phyloP scores from a whole-genome alignment of 163 green algal species.

The Trebouxia gelatinosa region DNA sequence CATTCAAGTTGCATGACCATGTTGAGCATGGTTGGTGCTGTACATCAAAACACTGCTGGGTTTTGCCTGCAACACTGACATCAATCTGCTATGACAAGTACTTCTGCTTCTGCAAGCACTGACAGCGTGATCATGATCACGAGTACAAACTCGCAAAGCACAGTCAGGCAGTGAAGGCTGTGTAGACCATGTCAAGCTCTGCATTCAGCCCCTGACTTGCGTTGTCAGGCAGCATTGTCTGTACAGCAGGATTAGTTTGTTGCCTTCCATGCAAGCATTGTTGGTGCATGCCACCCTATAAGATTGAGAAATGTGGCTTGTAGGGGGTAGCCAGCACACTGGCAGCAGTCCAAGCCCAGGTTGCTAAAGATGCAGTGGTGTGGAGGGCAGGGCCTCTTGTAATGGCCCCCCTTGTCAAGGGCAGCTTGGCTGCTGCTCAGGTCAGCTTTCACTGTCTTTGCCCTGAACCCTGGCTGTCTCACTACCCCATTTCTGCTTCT shows the following conservation, averaged over 20 bases:
- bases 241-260: neutral
- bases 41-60: too few species aligned
- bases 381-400: conserved; percentile 40
- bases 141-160: neutral
- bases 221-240: neutral
- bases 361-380: conserved; percentile 26
- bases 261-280: neutral
- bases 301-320: neutral
- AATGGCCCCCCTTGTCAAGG: conserved; percentile 30
- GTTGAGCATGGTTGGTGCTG: too few species aligned
- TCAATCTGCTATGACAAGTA: too few species aligned
- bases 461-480: neutral
- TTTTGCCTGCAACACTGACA: too few species aligned
- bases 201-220: neutral
- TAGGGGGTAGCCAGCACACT: neutral
- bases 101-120: too few species aligned
- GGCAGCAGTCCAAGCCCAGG: conserved; percentile 32
- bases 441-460: neutral
- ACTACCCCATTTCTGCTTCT: neutral
- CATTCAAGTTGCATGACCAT: too few species aligned
- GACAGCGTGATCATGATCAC: too few species aligned
- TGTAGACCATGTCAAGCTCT: neutral
- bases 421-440: conserved; percentile 3
- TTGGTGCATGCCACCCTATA: neutral
- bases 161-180: neutral